Conservation (phyloP, 768 basidiomycete genomes). For the Clitopilus hobsonii region DNA sequence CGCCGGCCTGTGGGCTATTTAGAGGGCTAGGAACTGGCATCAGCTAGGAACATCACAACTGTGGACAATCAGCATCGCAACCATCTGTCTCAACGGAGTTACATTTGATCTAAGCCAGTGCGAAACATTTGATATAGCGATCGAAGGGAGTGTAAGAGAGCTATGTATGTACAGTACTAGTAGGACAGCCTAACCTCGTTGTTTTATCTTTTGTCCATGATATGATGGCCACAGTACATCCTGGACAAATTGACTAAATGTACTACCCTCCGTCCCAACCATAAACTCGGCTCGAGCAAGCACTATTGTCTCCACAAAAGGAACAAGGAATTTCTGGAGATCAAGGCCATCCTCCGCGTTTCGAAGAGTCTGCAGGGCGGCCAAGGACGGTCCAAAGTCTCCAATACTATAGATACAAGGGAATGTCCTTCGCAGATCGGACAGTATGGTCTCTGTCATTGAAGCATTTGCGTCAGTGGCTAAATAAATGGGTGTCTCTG, state of each 20-base stretch:
- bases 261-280: slow-evolving; percentile 70
- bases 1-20: slow-evolving; percentile 9
- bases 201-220: slow-evolving; percentile 46
- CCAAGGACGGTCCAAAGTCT: slow-evolving; percentile 37
- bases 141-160: too few species aligned
- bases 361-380: slow-evolving; percentile 25
- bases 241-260: slow-evolving; percentile 66
- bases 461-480: slow-evolving; percentile 54
- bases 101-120: slow-evolving; percentile 3
- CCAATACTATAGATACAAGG: slow-evolving; percentile 59
- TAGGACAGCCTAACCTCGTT: slow-evolving; percentile 47
- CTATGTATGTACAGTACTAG: too few species aligned
- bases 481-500: slow-evolving; percentile 62
- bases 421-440: slow-evolving; percentile 45
- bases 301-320: slow-evolving; percentile 71
- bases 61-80: slow-evolving; percentile 23
- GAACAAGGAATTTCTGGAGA: slow-evolving; percentile 44
- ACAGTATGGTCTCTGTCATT: slow-evolving; percentile 34
- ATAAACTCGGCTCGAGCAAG: slow-evolving; percentile 52
- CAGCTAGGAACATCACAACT: slow-evolving; percentile 7
- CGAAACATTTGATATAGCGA: slow-evolving; percentile 16
- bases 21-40: slow-evolving; percentile 9
- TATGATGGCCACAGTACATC: slow-evolving; percentile 64
- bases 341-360: slow-evolving; percentile 46
- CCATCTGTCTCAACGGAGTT: slow-evolving; percentile 13